Percentiles rank a stretch among this genome's conserved stretches.
These are phyloP conservation scores for Gyromitra esculenta DNA, from an alignment of 2,329 filamentous ascomycete species.

Conservation along the genomic window DNA sequence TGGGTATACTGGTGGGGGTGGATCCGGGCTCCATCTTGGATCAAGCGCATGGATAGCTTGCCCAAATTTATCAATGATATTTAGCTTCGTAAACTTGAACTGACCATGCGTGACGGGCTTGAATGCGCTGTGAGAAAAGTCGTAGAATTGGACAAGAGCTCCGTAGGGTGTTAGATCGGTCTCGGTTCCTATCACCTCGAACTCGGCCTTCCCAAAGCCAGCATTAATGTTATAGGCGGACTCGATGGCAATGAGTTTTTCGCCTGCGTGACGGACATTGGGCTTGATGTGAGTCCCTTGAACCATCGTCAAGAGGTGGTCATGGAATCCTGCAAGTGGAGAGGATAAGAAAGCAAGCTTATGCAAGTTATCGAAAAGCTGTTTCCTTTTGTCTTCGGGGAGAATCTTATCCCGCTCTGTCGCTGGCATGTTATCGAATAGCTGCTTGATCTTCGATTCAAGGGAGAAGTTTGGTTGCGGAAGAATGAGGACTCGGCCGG, in stretches of 20 bases:
- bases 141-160: conserved; percentile 56
- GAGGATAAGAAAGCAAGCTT: conserved; percentile 58
- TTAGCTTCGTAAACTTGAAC: conserved; percentile 63
- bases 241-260: conserved; percentile 34
- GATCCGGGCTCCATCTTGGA: conserved; percentile 51
- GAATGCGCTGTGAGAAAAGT: conserved; percentile 59
- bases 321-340: conserved; percentile 59
- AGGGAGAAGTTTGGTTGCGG: conserved; percentile 62
- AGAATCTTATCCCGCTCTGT: conserved; percentile 43
- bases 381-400: conserved; percentile 26
- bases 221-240: conserved; percentile 14
- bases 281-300: conserved; percentile 63
- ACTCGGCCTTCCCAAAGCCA: conserved; percentile 53
- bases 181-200: conserved; percentile 58
- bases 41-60: conserved; percentile 61
- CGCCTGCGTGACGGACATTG: conserved; percentile 52
- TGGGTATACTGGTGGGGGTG: conserved; percentile 55
- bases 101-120: conserved; percentile 65
- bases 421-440: conserved; percentile 59
- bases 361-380: conserved; percentile 53
- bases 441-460: conserved; percentile 59
- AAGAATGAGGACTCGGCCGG: conserved; percentile 61
- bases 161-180: conserved; percentile 61
- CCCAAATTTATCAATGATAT: conserved; percentile 66
- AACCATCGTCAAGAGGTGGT: conserved; percentile 59